phyloP scores from a whole-genome alignment of 2,329 filamentous ascomycete species.

The Xylariales sp. region DNA sequence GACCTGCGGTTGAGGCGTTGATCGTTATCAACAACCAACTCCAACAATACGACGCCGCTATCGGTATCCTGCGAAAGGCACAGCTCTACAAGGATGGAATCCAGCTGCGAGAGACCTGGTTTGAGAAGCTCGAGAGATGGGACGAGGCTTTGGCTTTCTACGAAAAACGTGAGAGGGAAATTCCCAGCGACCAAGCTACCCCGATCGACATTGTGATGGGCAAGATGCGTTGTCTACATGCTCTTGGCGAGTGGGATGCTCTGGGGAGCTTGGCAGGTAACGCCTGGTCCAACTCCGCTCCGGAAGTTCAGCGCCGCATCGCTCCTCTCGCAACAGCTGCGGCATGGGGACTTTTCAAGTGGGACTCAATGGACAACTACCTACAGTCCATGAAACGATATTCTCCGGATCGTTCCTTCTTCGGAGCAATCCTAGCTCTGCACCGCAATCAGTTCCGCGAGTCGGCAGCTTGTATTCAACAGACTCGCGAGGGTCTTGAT shows the following conservation, averaged over 20 bases:
- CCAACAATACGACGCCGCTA: constrained; percentile 96
- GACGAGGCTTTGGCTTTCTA: constrained; percentile 94
- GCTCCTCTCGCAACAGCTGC: constrained; percentile 91
- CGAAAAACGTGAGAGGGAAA: constrained; percentile 73
- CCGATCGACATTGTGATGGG: constrained; percentile 98
- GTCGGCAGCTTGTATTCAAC: constrained; percentile 81
- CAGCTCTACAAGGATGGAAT: constrained; percentile 92
- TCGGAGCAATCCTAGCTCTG: constrained; percentile 89
- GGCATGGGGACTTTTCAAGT: constrained; percentile 93
- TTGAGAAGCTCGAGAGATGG: constrained; percentile 97
- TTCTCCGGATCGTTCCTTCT: constrained; percentile 94
- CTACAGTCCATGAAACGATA: constrained; percentile 89
- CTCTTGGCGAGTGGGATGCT: constrained; percentile 94
- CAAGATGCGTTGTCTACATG: constrained; percentile 98
- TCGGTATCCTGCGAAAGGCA: constrained; percentile 93
- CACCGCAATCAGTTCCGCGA: constrained; percentile 95
- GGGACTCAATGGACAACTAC: constrained; percentile 98
- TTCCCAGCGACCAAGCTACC: constrained; percentile 48
- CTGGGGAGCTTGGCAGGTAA: constrained; percentile 84
- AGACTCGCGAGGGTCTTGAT: constrained; percentile 88
- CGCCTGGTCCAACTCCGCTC: constrained; percentile 85
- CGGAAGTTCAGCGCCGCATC: constrained; percentile 84
- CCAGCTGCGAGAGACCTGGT: constrained; percentile 96
- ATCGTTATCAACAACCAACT: constrained; percentile 99
- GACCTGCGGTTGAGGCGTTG: constrained; percentile 88